Evolutionary conservation across 495 filamentous ascomycete species (phyloP).

Genomic region (Penicillium crystallinum): DNA sequence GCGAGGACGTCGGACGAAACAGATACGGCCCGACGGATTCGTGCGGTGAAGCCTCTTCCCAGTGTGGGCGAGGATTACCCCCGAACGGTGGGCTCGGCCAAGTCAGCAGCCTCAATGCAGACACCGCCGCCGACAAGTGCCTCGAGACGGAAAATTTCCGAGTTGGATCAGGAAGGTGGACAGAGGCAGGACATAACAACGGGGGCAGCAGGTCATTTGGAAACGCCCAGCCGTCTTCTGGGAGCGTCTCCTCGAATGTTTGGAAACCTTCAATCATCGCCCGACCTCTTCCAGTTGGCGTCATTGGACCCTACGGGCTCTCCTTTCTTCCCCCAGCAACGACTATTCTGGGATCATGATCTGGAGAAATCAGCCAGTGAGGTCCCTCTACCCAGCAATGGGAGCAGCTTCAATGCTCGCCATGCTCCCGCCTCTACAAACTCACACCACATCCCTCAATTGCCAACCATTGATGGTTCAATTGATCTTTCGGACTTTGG

Average conservation of each 20-base stretch:
- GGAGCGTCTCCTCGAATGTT: constrained; percentile 44
- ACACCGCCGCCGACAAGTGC: constrained; percentile 63
- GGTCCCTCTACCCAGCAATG: constrained; percentile 14
- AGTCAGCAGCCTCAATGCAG: constrained; percentile 56
- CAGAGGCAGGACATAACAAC: constrained; percentile 24
- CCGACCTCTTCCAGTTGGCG: constrained; percentile 64
- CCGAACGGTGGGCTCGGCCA: constrained; percentile 36
- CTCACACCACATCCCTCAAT: constrained; percentile 30
- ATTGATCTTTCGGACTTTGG: constrained; percentile 40
- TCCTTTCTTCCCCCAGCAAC: constrained; percentile 59
- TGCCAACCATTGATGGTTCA: constrained; percentile 36
- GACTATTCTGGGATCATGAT: constrained; percentile 72
- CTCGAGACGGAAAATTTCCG: constrained; percentile 41
- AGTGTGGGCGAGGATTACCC: constrained; percentile 31
- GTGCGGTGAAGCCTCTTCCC: constrained; percentile 36
- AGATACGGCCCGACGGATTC: constrained; percentile 41
- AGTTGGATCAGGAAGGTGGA: constrained; percentile 23
- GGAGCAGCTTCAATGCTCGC: neutral
- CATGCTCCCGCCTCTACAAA: constrained; percentile 6
- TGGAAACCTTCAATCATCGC: constrained; percentile 53
- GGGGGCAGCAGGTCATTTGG: constrained; percentile 27
- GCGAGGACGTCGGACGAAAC: constrained; percentile 32
- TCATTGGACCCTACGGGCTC: constrained; percentile 66
- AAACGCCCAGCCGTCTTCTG: constrained; percentile 42
- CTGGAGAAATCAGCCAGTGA: constrained; percentile 23